Conservation (phyloP, 768 basidiomycete species). For the Amanita brunnescens region DNA sequence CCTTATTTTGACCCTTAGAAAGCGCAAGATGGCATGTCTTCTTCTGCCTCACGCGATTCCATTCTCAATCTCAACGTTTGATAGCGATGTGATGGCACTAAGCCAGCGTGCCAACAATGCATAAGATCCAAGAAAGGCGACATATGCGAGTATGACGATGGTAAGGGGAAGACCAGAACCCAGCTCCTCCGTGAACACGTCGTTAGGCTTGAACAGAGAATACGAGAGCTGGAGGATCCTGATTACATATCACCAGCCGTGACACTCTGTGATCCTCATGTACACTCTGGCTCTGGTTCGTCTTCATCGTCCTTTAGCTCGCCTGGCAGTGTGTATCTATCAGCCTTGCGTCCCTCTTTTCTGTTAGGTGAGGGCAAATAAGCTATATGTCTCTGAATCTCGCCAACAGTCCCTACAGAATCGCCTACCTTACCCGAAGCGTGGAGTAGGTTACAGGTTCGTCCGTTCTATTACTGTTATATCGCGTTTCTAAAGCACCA, state of each 20-base stretch:
- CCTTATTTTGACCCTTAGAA: slow-evolving; percentile 28
- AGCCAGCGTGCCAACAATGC: slow-evolving; percentile 76
- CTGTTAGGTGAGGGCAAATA: too few species aligned
- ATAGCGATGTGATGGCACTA: slow-evolving; percentile 70
- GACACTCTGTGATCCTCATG: slow-evolving; percentile 59
- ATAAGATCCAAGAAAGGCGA: slow-evolving; percentile 69
- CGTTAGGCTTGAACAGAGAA: slow-evolving; percentile 57
- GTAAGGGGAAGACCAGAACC: slow-evolving; percentile 76
- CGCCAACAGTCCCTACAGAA: slow-evolving; percentile 17
- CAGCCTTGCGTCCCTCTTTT: slow-evolving; percentile 37
- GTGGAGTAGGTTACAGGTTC: slow-evolving; percentile 21
- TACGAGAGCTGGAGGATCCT: slow-evolving; percentile 69
- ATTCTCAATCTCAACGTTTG: slow-evolving; percentile 3
- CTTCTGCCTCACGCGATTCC: slow-evolving; percentile 1
- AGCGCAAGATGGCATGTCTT: slow-evolving; percentile 55
- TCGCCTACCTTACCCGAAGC: slow-evolving; percentile 40
- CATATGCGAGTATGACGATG: slow-evolving; percentile 75
- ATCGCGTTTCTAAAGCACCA: neutral
- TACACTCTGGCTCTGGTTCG: slow-evolving; percentile 42
- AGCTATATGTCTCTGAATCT: slow-evolving; percentile 17
- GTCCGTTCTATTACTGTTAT: neutral
- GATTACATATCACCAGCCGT: slow-evolving; percentile 64
- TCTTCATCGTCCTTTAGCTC: slow-evolving; percentile 48
- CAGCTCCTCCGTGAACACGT: slow-evolving; percentile 75
- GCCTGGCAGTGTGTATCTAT: slow-evolving; percentile 41